Base-by-base conservation (phyloP, 495 filamentous ascomycete genomes). In the Lophium mytilinum region DNA sequence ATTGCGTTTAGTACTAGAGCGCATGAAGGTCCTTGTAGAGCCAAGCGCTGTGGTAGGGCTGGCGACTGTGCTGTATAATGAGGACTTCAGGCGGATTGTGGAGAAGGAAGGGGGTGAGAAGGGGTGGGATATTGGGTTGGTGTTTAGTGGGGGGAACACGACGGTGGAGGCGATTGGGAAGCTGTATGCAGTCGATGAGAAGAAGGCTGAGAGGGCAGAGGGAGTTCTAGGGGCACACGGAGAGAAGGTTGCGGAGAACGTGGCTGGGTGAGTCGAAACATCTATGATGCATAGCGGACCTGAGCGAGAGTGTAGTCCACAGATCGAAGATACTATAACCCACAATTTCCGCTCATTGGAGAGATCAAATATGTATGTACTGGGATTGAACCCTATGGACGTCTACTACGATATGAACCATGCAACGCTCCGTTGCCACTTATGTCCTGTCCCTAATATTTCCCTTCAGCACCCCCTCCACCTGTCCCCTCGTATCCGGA, bases 1-100 rank as follows among this genome's bases (percentile, higher is more conserved):
- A 3, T 75, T 97, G 81, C 71, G 75, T 57, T 67, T 96, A 64
- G 87, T 92, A 34, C 69, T 92, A 66, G 92, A 98, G 78, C 72
- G 91, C 56, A 83, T 95, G 80, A 97, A 97, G 81, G 73, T 95
- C 42, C 80, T 96, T 42, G 80, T 96, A 21, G 93, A 98, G 75
- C 93, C 93, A 47, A 91, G 87, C 69, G 81, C 91, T 3, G 89
- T 85, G 3, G 91, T 98, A 18, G 83, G 84, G 12, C 70, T 98
- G 61, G 93, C 93, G 4, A 86, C 86, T 5, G 85, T 83, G 55
- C 69, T 98, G 64, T 96, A 80, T 63, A 83, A 93, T 68, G 89
- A 95, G 68, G 87, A 88, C 24, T 96, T 95, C 64, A 75, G 89
- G 59, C 69, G 65, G 18, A 60, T 83, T 66, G 86, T 89, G 36